Evolutionary conservation across 2,329 filamentous ascomycete genomes (phyloP).

Genomic region (Colletotrichum euphorbiae): DNA sequence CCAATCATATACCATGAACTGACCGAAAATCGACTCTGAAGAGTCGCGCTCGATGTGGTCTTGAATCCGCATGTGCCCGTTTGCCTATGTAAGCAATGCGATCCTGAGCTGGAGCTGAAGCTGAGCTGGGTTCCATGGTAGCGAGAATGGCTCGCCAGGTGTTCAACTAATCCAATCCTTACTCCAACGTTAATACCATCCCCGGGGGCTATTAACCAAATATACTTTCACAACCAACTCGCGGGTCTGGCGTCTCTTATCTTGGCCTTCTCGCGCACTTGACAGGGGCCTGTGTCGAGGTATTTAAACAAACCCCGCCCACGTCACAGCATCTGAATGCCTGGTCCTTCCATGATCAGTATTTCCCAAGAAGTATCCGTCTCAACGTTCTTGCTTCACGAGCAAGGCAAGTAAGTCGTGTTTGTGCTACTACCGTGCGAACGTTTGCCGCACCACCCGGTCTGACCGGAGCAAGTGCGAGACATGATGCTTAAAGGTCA

Average conservation of each 20-base stretch:
- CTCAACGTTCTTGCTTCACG: not conserved
- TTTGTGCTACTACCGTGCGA: not conserved
- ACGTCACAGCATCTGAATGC: not conserved
- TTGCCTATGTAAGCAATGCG: conserved; percentile 17
- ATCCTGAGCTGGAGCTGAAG: conserved; percentile 2
- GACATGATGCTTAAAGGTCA: not conserved
- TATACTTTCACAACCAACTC: not conserved
- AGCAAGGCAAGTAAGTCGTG: not conserved
- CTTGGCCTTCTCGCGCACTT: not conserved
- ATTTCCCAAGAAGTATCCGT: not conserved
- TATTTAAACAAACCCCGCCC: not conserved
- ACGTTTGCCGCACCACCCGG: not conserved
- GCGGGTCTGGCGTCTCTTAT: not conserved
- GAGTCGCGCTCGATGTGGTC: not conserved
- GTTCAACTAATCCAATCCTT: no score
- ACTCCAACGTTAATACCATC: no score
- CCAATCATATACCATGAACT: conserved; percentile 15
- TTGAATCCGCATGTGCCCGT: no score
- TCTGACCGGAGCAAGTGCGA: not conserved
- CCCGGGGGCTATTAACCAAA: no score
- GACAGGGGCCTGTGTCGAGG: not conserved
- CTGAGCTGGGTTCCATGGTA: not conserved
- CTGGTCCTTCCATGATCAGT: not conserved
- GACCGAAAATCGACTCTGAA: conserved; percentile 11
- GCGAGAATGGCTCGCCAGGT: no score